A percentile compares a stretch with the other conserved stretches of the same genome.
Evolutionary conservation across 768 basidiomycete genomes (phyloP).

Genomic region (Amanita fuliginea): DNA sequence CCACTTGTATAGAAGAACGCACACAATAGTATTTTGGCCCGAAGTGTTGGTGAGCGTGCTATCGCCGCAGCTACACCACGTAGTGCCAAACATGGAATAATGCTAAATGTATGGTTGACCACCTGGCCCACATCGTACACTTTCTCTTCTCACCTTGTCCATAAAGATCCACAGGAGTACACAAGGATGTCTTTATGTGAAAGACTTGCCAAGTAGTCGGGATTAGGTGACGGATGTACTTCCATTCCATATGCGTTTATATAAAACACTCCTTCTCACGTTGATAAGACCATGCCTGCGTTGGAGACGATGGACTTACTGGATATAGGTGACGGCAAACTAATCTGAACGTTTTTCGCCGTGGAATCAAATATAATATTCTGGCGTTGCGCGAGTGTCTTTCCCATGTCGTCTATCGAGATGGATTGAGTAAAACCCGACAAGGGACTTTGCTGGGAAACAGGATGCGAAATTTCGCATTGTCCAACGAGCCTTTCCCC

Average conservation of each 20-base stretch:
- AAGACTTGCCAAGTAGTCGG: slow-evolving; percentile 61
- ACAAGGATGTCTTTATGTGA: slow-evolving; percentile 56
- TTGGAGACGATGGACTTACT: slow-evolving; percentile 29
- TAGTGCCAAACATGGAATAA: slow-evolving; percentile 86
- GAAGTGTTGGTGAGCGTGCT: slow-evolving; percentile 57
- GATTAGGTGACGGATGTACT: slow-evolving; percentile 83
- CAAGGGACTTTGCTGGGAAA: slow-evolving; percentile 23
- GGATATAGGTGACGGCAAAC: slow-evolving; percentile 48
- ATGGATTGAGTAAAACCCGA: slow-evolving; percentile 32
- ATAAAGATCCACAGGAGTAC: slow-evolving; percentile 90
- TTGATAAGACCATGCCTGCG: slow-evolving; percentile 3
- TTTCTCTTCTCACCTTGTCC: slow-evolving; percentile 60
- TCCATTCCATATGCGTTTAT: slow-evolving; percentile 89
- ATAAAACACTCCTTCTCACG: slow-evolving; percentile 58
- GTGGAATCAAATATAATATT: slow-evolving; percentile 59
- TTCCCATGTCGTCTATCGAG: slow-evolving; percentile 37
- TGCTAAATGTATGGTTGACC: slow-evolving; percentile 15
- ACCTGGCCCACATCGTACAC: not conserved
- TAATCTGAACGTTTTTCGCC: slow-evolving; percentile 42
- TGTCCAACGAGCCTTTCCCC: slow-evolving; percentile 77
- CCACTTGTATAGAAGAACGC: slow-evolving; percentile 18
- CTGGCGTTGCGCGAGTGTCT: slow-evolving; percentile 30
- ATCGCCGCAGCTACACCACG: slow-evolving; percentile 71
- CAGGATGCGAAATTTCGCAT: slow-evolving; percentile 89
- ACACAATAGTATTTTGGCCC: slow-evolving; percentile 82